A percentile compares a stretch with the other conserved stretches of the same genome.
These are phyloP conservation scores for Nemania sp. DNA, from an alignment of 2,329 filamentous ascomycete species.

Conservation along the genomic window DNA sequence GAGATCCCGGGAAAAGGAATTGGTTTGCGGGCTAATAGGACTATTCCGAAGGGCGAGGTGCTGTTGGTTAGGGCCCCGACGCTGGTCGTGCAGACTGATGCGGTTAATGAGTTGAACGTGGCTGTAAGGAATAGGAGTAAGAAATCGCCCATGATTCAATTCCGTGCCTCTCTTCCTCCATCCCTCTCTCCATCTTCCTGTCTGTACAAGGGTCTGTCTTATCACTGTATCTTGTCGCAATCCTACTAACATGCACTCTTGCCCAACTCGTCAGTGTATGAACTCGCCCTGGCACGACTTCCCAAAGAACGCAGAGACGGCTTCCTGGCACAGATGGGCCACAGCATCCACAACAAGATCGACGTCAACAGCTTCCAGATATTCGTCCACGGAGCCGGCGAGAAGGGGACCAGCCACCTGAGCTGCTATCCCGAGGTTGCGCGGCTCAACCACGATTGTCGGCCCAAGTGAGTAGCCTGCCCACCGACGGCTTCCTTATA, in stretches of 20 bases:
- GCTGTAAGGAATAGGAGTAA: slow-evolving; percentile 25
- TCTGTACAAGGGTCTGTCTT: no score
- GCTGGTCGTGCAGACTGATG: slow-evolving; percentile 36
- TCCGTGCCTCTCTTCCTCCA: background rate
- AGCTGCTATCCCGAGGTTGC: slow-evolving; percentile 42
- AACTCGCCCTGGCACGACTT: slow-evolving; percentile 36
- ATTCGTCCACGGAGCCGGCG: slow-evolving; percentile 34
- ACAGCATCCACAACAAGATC: slow-evolving; percentile 37
- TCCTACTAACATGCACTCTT: no score
- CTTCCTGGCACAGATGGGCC: slow-evolving; percentile 42
- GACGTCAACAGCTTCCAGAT: slow-evolving; percentile 44
- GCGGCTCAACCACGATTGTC: slow-evolving; percentile 46
- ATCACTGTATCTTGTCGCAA: no score
- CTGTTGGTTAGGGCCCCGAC: slow-evolving; percentile 40
- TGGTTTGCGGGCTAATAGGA: slow-evolving; percentile 42
- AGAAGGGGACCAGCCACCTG: slow-evolving; percentile 37
- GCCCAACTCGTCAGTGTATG: slow-evolving; percentile 32
- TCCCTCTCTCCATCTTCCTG: background rate
- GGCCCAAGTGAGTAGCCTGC: slow-evolving; percentile 42
- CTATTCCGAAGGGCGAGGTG: slow-evolving; percentile 42
- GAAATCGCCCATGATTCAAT: background rate
- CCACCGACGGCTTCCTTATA: background rate
- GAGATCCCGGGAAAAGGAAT: slow-evolving; percentile 42
- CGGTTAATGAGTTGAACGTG: slow-evolving; percentile 26
- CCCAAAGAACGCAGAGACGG: slow-evolving; percentile 26